These are phyloP conservation scores for Aspergillus nidulans DNA, from an alignment of 495 filamentous ascomycete genomes.

Conservation along the genomic window DNA sequence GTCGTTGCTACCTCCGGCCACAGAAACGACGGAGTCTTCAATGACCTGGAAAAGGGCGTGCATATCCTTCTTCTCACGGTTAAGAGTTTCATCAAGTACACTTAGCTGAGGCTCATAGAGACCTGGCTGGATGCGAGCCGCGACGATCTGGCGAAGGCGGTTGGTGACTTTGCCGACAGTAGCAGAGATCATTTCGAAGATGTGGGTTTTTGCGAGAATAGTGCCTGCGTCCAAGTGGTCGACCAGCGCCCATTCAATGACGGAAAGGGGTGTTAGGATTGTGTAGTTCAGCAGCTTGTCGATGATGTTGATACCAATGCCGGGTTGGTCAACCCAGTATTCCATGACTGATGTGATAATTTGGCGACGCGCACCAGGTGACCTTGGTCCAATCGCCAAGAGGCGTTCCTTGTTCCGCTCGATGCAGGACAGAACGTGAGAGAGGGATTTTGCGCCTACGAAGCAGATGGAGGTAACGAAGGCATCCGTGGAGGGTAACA, in stretches of 20 bases:
- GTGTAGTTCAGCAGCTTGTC: slow-evolving; percentile 98
- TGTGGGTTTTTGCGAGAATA: slow-evolving; percentile 64
- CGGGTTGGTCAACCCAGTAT: slow-evolving; percentile 91
- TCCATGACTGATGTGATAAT: slow-evolving; percentile 86
- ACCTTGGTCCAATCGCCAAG: slow-evolving; percentile 67
- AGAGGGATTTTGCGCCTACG: slow-evolving; percentile 90
- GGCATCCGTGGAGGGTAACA: slow-evolving; percentile 81
- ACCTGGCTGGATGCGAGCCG: slow-evolving; percentile 49
- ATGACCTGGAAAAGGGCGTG: slow-evolving; percentile 73
- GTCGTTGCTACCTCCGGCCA: slow-evolving; percentile 71
- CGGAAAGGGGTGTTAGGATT: slow-evolving; percentile 75
- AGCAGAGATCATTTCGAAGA: slow-evolving; percentile 83
- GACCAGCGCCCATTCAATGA: slow-evolving; percentile 82
- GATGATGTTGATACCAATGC: slow-evolving; percentile 86
- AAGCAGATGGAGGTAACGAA: slow-evolving; percentile 90
- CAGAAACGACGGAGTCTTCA: slow-evolving; percentile 69
- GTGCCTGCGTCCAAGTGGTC: slow-evolving; percentile 60
- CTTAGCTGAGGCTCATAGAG: slow-evolving; percentile 58
- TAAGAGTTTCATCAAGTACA: slow-evolving; percentile 60
- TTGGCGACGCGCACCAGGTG: slow-evolving; percentile 70
- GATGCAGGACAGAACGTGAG: slow-evolving; percentile 91
- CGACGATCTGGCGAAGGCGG: slow-evolving; percentile 78
- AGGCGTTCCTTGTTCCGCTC: slow-evolving; percentile 93
- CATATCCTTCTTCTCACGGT: slow-evolving; percentile 65
- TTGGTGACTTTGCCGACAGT: slow-evolving; percentile 91